These are phyloP conservation scores for Echium plantagineum DNA, from an alignment of 257 asterid species.

Conservation along the genomic window DNA sequence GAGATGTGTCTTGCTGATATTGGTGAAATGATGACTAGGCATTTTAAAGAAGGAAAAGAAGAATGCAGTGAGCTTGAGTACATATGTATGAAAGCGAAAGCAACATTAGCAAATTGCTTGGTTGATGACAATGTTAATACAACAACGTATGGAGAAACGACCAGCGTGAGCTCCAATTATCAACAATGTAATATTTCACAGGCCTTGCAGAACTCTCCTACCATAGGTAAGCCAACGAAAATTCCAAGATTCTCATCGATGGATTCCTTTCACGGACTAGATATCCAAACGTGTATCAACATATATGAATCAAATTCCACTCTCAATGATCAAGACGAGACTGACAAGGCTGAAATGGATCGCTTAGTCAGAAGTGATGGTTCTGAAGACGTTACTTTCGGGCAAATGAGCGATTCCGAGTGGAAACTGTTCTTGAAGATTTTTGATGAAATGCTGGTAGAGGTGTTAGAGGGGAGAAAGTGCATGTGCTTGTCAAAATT, in stretches of 20 bases:
- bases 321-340: conserved; percentile 9
- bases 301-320: conserved; percentile 10
- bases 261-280: conserved; percentile 21
- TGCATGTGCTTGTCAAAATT: conserved; percentile 57
- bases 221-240: conserved; percentile 36
- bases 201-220: conserved; percentile 11
- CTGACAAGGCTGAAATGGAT: conserved; percentile 10
- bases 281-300: conserved; percentile 8
- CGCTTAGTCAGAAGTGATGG: conserved; percentile 41
- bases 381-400: conserved; percentile 46
- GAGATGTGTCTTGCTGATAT: conserved; percentile 82
- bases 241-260: conserved; percentile 36
- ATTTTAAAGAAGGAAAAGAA: conserved; percentile 52
- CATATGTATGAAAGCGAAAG: conserved; percentile 55
- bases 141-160: conserved; percentile 18
- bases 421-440: conserved; percentile 56
- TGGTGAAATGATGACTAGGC: conserved; percentile 87
- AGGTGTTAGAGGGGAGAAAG: conserved; percentile 60
- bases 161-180: conserved; percentile 11
- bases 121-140: conserved; percentile 15
- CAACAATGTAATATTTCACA: conserved; percentile 9
- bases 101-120: conserved; percentile 19
- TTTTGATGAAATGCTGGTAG: conserved; percentile 45
- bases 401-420: conserved; percentile 51
- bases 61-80: conserved; percentile 59